Conservation (phyloP, 768 basidiomycete species). For the Mycena indigotica region DNA sequence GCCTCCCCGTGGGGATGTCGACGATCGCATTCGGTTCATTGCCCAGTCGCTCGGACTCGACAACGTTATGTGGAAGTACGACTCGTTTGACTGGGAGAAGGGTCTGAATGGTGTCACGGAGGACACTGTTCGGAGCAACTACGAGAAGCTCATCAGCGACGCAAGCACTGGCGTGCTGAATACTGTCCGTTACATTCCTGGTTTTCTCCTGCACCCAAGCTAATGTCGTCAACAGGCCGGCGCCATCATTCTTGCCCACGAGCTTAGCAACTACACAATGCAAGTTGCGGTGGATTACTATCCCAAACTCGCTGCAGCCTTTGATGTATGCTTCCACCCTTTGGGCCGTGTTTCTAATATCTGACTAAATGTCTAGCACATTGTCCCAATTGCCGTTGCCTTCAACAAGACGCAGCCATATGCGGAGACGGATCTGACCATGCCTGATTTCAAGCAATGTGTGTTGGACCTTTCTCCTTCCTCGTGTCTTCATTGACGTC, state of each 20-base stretch:
- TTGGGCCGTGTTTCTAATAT: background rate
- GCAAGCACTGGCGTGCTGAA: conserved; percentile 32
- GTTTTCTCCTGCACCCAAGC: conserved; percentile 35
- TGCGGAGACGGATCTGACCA: conserved; percentile 31
- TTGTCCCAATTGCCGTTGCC: conserved; percentile 40
- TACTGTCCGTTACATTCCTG: conserved; percentile 30
- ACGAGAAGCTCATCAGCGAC: conserved; percentile 42
- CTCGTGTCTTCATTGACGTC: background rate
- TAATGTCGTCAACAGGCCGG: background rate
- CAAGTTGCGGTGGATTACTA: conserved; percentile 39
- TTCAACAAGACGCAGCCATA: conserved; percentile 36
- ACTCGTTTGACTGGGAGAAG: conserved; percentile 37
- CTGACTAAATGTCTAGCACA: conserved; percentile 9
- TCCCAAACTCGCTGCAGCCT: conserved; percentile 20
- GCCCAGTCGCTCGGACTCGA: conserved; percentile 52
- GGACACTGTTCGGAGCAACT: conserved; percentile 41
- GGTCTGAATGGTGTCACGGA: conserved; percentile 38
- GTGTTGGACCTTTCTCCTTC: background rate
- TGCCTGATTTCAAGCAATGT: background rate
- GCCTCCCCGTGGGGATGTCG: conserved; percentile 11
- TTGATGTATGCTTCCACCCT: background rate
- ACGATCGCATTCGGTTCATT: conserved; percentile 13
- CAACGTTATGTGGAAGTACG: conserved; percentile 59
- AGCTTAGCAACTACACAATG: conserved; percentile 44
- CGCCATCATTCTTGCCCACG: conserved; percentile 30